Percentiles rank a stretch among this genome's conserved stretches.
Evolutionary conservation across 1,284 basidiomycete genomes (phyloP).

Genomic region (Cryptococcus sp.): DNA sequence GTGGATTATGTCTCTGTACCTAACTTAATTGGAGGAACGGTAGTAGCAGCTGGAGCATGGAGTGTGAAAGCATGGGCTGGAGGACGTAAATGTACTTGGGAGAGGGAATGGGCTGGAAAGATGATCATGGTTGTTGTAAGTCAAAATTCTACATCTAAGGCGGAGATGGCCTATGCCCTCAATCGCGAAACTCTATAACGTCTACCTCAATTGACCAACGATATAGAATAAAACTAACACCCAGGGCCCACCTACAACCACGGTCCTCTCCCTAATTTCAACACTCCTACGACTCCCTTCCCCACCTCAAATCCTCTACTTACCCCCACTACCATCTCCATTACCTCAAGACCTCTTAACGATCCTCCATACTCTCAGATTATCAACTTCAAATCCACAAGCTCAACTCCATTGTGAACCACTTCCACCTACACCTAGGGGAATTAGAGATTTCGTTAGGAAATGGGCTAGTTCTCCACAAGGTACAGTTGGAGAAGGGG

Average conservation of each 20-base stretch:
- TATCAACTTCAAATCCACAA: conserved; percentile 30
- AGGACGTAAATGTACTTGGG: conserved; percentile 44
- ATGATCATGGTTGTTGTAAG: conserved; percentile 45
- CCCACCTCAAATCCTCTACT: conserved; percentile 47
- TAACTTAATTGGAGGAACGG: not conserved
- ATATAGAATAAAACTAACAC: too few relatives aligned
- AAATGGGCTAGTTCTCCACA: conserved; percentile 37
- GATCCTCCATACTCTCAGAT: conserved; percentile 41
- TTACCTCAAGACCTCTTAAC: conserved; percentile 41
- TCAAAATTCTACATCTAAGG: conserved; percentile 1
- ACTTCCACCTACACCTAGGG: conserved; percentile 33
- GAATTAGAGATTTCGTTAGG: conserved; percentile 37
- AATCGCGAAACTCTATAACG: too few relatives aligned
- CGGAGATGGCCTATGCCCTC: too few relatives aligned
- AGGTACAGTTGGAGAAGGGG: conserved; percentile 39
- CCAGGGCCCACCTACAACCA: conserved; percentile 42
- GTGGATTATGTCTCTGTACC: not conserved
- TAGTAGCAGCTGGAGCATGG: not conserved
- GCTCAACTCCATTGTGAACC: conserved; percentile 45
- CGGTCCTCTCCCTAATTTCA: conserved; percentile 39
- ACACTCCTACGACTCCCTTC: conserved; percentile 40
- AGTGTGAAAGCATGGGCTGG: conserved; percentile 29
- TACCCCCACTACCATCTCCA: conserved; percentile 40
- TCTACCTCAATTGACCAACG: too few relatives aligned
- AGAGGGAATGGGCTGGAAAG: conserved; percentile 48